phyloP scores from a whole-genome alignment of 116 monocot genomes.

The Cymodocea nodosa region DNA sequence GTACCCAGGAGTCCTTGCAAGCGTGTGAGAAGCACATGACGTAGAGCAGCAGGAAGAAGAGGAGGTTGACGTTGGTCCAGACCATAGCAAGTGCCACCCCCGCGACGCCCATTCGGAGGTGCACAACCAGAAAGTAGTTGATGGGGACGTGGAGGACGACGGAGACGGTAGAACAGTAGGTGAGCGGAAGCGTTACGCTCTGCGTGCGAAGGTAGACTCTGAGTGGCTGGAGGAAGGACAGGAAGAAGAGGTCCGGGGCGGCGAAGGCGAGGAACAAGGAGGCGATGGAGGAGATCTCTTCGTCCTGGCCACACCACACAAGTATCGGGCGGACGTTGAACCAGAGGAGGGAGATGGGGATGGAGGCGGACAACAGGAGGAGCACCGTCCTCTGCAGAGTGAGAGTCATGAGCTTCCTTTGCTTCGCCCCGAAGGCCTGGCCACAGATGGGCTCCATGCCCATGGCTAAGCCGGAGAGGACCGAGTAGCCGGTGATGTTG shows the following conservation, averaged over 20 bases:
- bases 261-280: slow-evolving; percentile 41
- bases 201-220: slow-evolving; percentile 63
- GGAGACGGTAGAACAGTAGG: slow-evolving; percentile 63
- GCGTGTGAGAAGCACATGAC: slow-evolving; percentile 26
- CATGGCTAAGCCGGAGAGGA: slow-evolving; percentile 79
- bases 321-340: slow-evolving; percentile 41
- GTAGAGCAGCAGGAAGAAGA: slow-evolving; percentile 21
- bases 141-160: slow-evolving; percentile 56
- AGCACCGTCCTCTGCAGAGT: slow-evolving; percentile 63
- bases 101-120: slow-evolving; percentile 46
- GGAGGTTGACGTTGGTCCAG: slow-evolving; percentile 54
- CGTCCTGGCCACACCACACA: slow-evolving; percentile 41
- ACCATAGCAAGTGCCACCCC: slow-evolving; percentile 67
- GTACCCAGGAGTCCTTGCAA: slow-evolving; percentile 29
- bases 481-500: slow-evolving; percentile 88
- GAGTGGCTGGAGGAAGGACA: slow-evolving; percentile 72
- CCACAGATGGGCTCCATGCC: slow-evolving; percentile 94
- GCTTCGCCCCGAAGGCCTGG: slow-evolving; percentile 74
- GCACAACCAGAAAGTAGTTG: slow-evolving; percentile 68
- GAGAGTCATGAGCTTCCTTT: slow-evolving; percentile 51
- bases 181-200: slow-evolving; percentile 53
- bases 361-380: slow-evolving; percentile 55
- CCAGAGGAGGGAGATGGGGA: slow-evolving; percentile 71
- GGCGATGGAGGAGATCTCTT: slow-evolving; percentile 34
- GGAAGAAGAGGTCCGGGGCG: slow-evolving; percentile 65